Percentiles rank a stretch among this genome's conserved stretches.
Conservation (phyloP, 208 protist genomes). For the Porcisia deanei region DNA sequence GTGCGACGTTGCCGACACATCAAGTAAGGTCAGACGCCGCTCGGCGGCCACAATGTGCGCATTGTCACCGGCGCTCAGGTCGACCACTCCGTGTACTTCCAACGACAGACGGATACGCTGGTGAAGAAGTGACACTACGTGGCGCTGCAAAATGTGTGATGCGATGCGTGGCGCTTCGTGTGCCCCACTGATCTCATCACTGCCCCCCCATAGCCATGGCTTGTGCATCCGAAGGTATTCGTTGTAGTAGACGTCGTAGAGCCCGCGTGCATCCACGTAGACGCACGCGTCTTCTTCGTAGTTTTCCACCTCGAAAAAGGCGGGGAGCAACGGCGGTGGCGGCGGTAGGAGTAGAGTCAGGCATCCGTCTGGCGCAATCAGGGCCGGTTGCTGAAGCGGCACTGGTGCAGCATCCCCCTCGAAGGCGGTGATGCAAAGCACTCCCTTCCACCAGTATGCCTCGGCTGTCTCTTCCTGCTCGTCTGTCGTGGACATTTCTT, state of each 20-base stretch:
- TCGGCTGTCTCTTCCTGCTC: neutral
- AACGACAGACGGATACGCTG: conserved; percentile 6
- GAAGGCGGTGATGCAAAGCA: conserved; percentile 16
- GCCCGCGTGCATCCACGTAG: conserved; percentile 4
- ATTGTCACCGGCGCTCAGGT: neutral
- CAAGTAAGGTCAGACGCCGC: neutral
- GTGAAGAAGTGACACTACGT: neutral
- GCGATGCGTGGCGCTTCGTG: too few relatives aligned
- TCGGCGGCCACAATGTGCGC: neutral
- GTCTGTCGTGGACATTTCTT: neutral
- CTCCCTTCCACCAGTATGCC: conserved; percentile 7
- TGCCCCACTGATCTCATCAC: neutral
- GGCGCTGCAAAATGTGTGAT: too few relatives aligned
- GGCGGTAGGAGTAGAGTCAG: conserved; percentile 12
- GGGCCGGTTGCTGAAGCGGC: neutral
- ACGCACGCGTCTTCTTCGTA: conserved; percentile 10
- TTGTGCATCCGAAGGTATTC: neutral
- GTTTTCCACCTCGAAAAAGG: neutral
- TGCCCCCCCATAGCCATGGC: neutral
- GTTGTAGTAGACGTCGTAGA: conserved; percentile 8
- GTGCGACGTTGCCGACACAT: neutral
- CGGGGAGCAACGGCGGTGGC: conserved; percentile 2
- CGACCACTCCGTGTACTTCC: neutral
- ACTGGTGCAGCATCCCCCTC: neutral
- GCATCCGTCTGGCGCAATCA: conserved; percentile 14